These are phyloP conservation scores for Xylaria curta DNA, from an alignment of 495 filamentous ascomycete species.

Conservation along the genomic window DNA sequence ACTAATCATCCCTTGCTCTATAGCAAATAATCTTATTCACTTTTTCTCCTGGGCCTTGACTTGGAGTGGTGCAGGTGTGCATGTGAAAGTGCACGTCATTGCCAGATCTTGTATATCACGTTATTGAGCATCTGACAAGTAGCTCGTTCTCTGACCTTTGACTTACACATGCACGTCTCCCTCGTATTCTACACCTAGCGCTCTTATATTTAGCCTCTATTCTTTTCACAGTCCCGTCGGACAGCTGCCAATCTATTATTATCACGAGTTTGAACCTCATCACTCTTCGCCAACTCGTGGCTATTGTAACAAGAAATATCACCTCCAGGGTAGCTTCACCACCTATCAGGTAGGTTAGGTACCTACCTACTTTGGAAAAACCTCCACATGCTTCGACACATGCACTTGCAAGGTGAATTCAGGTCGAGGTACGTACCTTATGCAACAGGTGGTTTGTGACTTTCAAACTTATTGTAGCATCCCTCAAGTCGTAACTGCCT, in stretches of 20 bases:
- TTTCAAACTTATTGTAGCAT: neutral
- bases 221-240: neutral
- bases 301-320: neutral
- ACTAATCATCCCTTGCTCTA: neutral
- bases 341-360: neutral
- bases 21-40: neutral
- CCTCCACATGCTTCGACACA: neutral
- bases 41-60: neutral
- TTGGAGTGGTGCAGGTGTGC: neutral
- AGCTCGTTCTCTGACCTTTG: neutral
- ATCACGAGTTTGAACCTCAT: neutral
- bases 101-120: neutral
- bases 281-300: neutral
- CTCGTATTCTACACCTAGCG: neutral
- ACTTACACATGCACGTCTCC: neutral
- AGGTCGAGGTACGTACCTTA: neutral
- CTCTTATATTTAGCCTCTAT: neutral
- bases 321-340: neutral
- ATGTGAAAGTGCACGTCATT: neutral
- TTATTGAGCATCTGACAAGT: neutral
- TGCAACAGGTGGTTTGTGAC: neutral
- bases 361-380: neutral
- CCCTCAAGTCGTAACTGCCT: neutral
- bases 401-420: neutral
- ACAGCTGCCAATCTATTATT: neutral